Conservation (phyloP, 352 stramenopile genomes). For the Plasmopara viticola region DNA sequence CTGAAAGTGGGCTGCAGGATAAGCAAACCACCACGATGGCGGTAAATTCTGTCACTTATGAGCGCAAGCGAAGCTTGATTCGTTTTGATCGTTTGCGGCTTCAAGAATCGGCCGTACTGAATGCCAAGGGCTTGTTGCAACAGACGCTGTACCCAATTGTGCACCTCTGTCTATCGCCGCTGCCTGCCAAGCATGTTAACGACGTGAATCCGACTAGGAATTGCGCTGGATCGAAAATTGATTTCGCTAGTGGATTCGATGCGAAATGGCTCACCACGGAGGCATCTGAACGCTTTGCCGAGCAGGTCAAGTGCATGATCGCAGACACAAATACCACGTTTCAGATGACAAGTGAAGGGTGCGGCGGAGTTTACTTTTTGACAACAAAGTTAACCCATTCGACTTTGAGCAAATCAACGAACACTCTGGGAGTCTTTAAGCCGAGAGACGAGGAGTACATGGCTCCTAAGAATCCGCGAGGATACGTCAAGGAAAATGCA, state of each 20-base stretch:
- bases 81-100: slow-evolving; percentile 30
- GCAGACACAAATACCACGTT: slow-evolving; percentile 33
- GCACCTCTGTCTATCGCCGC: slow-evolving; percentile 29
- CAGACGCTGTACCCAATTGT: slow-evolving; percentile 45
- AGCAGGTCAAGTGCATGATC: slow-evolving; percentile 33
- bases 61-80: slow-evolving; percentile 7
- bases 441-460: slow-evolving; percentile 98
- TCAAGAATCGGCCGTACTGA: slow-evolving; percentile 37
- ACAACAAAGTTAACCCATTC: slow-evolving; percentile 17
- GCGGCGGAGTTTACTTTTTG: slow-evolving; percentile 65
- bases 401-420: slow-evolving; percentile 11
- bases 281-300: slow-evolving; percentile 34
- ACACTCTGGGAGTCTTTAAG: slow-evolving; percentile 92
- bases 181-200: slow-evolving; percentile 24
- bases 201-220: slow-evolving; percentile 7
- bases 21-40: slow-evolving; percentile 1
- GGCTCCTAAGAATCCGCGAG: slow-evolving; percentile 96
- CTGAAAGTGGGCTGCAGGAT: slow-evolving; percentile 3
- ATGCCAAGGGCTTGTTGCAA: slow-evolving; percentile 38
- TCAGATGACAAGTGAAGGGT: slow-evolving; percentile 70
- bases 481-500: slow-evolving; percentile 84
- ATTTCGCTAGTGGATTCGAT: slow-evolving; percentile 11
- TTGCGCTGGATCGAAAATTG: slow-evolving; percentile 10
- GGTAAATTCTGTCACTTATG: slow-evolving; percentile 1
- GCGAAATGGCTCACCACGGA: slow-evolving; percentile 45